A percentile compares a stretch with the other conserved stretches of the same genome.
phyloP scores from a whole-genome alignment of 768 basidiomycete species.

The Suillus decipiens region DNA sequence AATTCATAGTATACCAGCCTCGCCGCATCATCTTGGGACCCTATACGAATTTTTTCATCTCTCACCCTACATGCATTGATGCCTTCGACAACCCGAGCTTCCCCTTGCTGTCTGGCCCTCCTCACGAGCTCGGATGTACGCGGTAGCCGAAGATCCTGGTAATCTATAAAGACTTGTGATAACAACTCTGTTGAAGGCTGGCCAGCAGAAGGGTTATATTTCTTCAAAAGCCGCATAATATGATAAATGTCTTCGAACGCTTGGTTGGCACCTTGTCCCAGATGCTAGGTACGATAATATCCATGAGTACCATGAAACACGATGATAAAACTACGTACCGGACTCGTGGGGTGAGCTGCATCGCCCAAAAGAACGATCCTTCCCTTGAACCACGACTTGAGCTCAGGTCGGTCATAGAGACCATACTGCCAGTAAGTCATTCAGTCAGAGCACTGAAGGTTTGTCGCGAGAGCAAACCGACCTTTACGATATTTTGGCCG shows the following conservation, averaged over 20 bases:
- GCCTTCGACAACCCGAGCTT: conserved; percentile 36
- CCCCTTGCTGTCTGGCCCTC: conserved; percentile 37
- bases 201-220: conserved; percentile 31
- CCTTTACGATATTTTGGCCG: conserved; percentile 19
- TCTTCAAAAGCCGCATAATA: conserved; percentile 34
- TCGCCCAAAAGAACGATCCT: conserved; percentile 46
- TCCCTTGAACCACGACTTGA: conserved; percentile 42
- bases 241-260: conserved; percentile 44
- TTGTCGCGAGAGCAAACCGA: conserved; percentile 9
- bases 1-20: not conserved
- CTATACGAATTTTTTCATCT: conserved; percentile 23
- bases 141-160: conserved; percentile 37
- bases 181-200: conserved; percentile 32
- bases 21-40: not conserved
- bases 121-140: conserved; percentile 38
- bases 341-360: conserved; percentile 48
- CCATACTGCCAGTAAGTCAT: conserved; percentile 34
- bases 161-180: conserved; percentile 32
- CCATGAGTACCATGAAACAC: not conserved
- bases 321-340: conserved; percentile 32
- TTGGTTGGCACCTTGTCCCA: conserved; percentile 49
- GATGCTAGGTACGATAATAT: conserved; percentile 32
- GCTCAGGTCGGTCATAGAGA: conserved; percentile 44
- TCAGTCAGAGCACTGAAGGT: conserved; percentile 3
- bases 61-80: conserved; percentile 32